These are phyloP conservation scores for Picea mariana DNA, from an alignment of 83 land plant species.

Conservation along the genomic window DNA sequence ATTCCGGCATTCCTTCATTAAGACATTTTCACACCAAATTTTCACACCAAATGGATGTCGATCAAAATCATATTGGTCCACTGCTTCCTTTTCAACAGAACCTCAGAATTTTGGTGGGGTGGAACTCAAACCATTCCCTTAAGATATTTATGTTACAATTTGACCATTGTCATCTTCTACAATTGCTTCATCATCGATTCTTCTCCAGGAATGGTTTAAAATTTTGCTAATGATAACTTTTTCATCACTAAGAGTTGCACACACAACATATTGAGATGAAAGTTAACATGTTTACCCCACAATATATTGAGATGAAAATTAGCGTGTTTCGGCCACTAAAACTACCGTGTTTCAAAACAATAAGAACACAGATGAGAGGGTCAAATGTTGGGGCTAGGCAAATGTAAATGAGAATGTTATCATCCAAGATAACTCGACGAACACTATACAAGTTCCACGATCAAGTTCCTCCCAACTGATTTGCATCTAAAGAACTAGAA, in stretches of 20 bases:
- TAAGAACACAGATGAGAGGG: too few species aligned
- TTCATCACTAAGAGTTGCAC: conserved; percentile 47
- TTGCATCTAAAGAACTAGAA: too few species aligned
- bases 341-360: too few species aligned
- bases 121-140: neutral
- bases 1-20: conserved; percentile 39
- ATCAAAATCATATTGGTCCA: conserved; percentile 58
- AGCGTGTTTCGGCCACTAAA: too few species aligned
- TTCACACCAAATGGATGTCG: conserved; percentile 56
- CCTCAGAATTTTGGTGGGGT: neutral
- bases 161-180: conserved; percentile 6
- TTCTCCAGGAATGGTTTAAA: conserved; percentile 23
- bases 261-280: conserved; percentile 50
- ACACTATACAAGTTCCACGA: too few species aligned
- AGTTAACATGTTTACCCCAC: conserved; percentile 17
- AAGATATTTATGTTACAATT: conserved; percentile 9
- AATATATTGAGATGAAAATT: neutral
- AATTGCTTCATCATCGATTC: neutral
- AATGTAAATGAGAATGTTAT: too few species aligned
- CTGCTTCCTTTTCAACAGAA: conserved; percentile 22
- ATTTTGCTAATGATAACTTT: conserved; percentile 38
- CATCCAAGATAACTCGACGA: too few species aligned
- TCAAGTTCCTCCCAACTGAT: too few species aligned
- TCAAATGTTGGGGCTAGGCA: too few species aligned
- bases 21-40: conserved; percentile 18